Conservation (phyloP, 148 eudicot species). For the Suaeda aralocaspica region DNA sequence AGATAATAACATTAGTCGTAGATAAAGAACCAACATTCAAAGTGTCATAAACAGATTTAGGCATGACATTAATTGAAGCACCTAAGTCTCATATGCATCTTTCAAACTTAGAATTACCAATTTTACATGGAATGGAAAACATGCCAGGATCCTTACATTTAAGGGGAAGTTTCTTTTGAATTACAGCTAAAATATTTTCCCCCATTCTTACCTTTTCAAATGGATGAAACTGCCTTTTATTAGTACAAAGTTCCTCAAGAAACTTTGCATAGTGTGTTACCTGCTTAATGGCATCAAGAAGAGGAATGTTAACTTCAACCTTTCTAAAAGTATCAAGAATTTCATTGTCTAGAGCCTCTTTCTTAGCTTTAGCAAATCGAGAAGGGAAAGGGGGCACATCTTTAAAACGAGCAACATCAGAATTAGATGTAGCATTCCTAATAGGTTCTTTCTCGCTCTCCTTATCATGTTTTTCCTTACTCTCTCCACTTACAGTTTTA, state of each 20-base stretch:
- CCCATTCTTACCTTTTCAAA: conserved; percentile 14
- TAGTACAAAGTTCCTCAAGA: conserved; percentile 4
- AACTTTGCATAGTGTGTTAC: neutral
- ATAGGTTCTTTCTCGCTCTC: neutral
- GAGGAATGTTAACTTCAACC: no score
- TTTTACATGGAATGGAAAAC: conserved; percentile 2
- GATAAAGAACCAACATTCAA: neutral
- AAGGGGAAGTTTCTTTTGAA: conserved; percentile 6
- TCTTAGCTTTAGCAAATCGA: conserved; percentile 5
- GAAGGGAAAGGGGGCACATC: conserved; percentile 12
- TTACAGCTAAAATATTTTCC: conserved; percentile 2
- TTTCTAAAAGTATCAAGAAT: neutral
- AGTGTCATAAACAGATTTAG: neutral
- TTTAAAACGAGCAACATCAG: neutral
- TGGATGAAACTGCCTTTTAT: neutral
- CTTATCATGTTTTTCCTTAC: neutral
- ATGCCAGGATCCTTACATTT: conserved; percentile 11
- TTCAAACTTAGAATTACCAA: neutral
- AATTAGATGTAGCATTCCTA: neutral
- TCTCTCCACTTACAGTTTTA: neutral
- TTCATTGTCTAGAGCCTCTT: conserved; percentile 10
- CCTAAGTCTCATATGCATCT: conserved; percentile 14
- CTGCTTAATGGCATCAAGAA: conserved; percentile 9
- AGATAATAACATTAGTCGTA: conserved; percentile 11
- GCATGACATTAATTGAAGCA: conserved; percentile 14